phyloP scores from a whole-genome alignment of 805 yeast species.

The Candida suzukii region DNA sequence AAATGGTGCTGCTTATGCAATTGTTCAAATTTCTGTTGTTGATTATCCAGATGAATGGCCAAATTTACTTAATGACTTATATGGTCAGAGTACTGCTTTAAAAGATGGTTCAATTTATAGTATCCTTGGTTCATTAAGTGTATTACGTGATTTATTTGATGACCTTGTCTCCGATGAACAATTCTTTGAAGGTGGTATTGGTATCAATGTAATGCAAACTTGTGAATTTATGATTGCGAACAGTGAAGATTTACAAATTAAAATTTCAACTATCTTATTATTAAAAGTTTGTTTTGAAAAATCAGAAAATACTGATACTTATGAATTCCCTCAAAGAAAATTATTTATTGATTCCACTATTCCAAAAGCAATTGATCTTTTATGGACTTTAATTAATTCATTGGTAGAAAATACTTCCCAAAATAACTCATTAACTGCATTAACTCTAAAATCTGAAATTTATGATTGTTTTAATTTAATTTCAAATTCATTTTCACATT shows the following conservation, averaged over 20 bases:
- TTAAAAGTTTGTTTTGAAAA: constrained; percentile 48
- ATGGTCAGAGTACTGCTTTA: constrained; percentile 28
- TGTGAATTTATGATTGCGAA: constrained; percentile 35
- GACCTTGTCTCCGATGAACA: constrained; percentile 83
- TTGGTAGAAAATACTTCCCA: background rate
- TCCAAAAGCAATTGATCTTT: constrained; percentile 19
- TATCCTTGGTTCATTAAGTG: constrained; percentile 48
- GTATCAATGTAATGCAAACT: constrained; percentile 43
- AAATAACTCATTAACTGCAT: constrained; percentile 10
- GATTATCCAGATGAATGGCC: constrained; percentile 99
- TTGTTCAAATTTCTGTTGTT: constrained; percentile 77
- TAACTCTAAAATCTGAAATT: constrained; percentile 18
- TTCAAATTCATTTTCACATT: constrained; percentile 16
- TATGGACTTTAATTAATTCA: constrained; percentile 8
- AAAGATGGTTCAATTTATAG: constrained; percentile 20
- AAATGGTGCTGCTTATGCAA: constrained; percentile 61
- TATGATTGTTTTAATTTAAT: constrained; percentile 21
- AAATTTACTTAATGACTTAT: constrained; percentile 43
- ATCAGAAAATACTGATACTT: constrained; percentile 44
- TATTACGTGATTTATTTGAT: constrained; percentile 72
- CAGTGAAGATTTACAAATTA: constrained; percentile 26
- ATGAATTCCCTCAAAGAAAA: constrained; percentile 29
- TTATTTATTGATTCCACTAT: constrained; percentile 25
- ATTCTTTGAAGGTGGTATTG: constrained; percentile 72
- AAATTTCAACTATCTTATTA: constrained; percentile 41